Conservation (phyloP, 1,284 basidiomycete species). For the Abortiporus biennis region DNA sequence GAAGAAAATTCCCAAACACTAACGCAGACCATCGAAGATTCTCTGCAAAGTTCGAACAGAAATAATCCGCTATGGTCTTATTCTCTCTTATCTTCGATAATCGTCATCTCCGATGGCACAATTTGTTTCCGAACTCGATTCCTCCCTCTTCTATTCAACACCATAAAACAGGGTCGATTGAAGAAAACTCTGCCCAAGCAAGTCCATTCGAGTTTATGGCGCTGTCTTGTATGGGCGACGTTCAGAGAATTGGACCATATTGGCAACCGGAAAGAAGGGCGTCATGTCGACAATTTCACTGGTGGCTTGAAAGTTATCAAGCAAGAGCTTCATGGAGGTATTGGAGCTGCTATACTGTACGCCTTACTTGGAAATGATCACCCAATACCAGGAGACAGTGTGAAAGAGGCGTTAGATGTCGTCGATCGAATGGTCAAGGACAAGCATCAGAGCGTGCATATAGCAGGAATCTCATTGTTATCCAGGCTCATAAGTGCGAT, state of each 20-base stretch:
- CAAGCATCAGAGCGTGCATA: background rate
- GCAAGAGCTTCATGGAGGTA: background rate
- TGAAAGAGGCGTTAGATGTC: background rate
- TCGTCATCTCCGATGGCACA: background rate
- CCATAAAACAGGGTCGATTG: background rate
- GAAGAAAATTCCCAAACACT: background rate
- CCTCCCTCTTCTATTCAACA: background rate
- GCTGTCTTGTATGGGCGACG: conserved; percentile 1
- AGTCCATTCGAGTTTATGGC: background rate
- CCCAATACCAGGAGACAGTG: background rate
- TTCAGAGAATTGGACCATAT: background rate
- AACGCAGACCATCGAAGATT: too few species aligned
- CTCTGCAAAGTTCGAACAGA: too few species aligned
- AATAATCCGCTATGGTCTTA: background rate
- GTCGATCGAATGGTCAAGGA: background rate
- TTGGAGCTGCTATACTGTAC: background rate
- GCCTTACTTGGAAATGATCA: background rate
- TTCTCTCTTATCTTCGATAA: background rate
- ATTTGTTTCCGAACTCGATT: background rate
- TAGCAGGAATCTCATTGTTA: background rate
- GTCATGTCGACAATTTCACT: background rate
- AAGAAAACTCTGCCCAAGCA: background rate
- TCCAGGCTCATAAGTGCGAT: background rate
- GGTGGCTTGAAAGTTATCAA: background rate
- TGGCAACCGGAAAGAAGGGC: too few species aligned